Conservation (phyloP, 164 flowering plant genomes). For the Chimonanthus salicifolius region DNA sequence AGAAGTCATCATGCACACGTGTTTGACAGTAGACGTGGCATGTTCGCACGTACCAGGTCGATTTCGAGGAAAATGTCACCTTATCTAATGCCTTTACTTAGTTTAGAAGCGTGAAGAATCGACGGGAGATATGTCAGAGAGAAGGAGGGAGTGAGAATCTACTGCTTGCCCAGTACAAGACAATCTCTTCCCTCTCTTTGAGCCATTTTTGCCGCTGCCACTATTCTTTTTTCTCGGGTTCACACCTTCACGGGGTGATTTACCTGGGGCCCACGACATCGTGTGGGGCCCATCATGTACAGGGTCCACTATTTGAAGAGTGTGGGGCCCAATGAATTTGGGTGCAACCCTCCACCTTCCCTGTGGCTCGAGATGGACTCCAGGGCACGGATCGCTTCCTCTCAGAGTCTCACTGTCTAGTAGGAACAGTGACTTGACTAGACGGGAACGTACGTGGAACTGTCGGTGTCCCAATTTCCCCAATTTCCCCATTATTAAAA, state of each 20-base stretch:
- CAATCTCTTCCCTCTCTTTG: background rate
- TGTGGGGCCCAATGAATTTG: too few species aligned
- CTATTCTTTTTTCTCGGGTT: background rate
- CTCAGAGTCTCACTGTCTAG: background rate
- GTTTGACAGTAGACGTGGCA: background rate
- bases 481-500: too few species aligned
- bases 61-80: background rate
- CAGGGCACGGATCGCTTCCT: background rate
- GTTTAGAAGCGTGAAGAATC: background rate
- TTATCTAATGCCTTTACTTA: background rate
- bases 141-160: background rate
- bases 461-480: too few species aligned
- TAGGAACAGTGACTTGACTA: too few species aligned
- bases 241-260: background rate
- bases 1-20: slow-evolving; percentile 8
- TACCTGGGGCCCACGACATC: background rate
- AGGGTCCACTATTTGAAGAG: background rate
- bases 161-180: background rate
- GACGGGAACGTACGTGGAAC: too few species aligned
- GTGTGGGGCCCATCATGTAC: background rate
- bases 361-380: background rate
- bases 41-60: background rate
- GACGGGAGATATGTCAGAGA: background rate
- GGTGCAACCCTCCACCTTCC: too few species aligned
- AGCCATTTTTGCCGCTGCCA: background rate